These are phyloP conservation scores for Pisolithus marmoratus DNA, from an alignment of 768 basidiomycete genomes.

Conservation along the genomic window DNA sequence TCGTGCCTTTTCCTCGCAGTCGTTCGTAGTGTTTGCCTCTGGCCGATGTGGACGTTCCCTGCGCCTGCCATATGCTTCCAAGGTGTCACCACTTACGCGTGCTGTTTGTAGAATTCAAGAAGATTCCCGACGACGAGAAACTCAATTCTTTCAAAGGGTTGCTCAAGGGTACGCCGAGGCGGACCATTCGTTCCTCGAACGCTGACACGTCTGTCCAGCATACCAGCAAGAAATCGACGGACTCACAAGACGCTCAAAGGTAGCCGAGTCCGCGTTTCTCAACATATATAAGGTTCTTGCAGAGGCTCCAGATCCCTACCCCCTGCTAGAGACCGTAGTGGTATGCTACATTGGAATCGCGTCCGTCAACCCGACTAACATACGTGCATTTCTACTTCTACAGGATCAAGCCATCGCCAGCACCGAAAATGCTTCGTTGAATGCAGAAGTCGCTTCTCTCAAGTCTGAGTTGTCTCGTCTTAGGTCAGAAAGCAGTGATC, in stretches of 20 bases:
- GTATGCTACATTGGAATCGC: slow-evolving; percentile 35
- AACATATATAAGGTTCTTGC: slow-evolving; percentile 94
- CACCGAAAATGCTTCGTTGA: slow-evolving; percentile 25
- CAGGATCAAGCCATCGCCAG: slow-evolving; percentile 91
- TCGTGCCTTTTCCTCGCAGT: neutral
- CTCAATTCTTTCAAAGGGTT: slow-evolving; percentile 81
- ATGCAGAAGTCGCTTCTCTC: slow-evolving; percentile 68
- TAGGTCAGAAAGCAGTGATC: slow-evolving; percentile 76
- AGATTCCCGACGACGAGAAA: slow-evolving; percentile 88
- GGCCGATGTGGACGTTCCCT: neutral
- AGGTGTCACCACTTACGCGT: neutral
- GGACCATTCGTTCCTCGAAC: neutral
- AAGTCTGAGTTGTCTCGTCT: slow-evolving; percentile 69
- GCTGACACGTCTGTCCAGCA: slow-evolving; percentile 39
- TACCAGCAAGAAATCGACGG: slow-evolving; percentile 97
- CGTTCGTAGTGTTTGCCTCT: neutral
- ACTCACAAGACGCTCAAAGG: slow-evolving; percentile 88
- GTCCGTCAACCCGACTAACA: neutral
- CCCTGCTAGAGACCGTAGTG: slow-evolving; percentile 89
- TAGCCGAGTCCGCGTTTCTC: slow-evolving; percentile 93
- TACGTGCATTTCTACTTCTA: neutral
- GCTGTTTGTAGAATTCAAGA: slow-evolving; percentile 78
- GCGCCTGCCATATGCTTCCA: neutral
- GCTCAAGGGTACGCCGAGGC: slow-evolving; percentile 59
- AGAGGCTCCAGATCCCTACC: slow-evolving; percentile 97